These are phyloP conservation scores for Craterostigma plantagineum DNA, from an alignment of 257 asterid genomes.

Conservation along the genomic window DNA sequence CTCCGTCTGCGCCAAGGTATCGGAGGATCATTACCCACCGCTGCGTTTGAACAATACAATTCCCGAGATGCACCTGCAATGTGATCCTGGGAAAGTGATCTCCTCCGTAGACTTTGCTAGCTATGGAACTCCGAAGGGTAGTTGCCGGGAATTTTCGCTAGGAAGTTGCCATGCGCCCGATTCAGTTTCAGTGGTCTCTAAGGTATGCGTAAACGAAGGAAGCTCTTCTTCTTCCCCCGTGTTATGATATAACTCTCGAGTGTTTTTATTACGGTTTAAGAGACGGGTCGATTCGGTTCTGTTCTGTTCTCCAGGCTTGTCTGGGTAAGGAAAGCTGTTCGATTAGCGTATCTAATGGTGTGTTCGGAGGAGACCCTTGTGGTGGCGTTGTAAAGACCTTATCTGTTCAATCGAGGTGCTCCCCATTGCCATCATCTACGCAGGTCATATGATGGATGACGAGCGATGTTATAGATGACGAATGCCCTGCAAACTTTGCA, in stretches of 20 bases:
- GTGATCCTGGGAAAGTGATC: constrained; percentile 47
- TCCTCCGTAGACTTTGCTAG: constrained; percentile 65
- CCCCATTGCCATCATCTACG: constrained; percentile 14
- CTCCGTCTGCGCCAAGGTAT: constrained; percentile 48
- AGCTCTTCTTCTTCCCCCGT: too few species aligned
- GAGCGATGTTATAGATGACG: too few species aligned
- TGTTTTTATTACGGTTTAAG: background rate
- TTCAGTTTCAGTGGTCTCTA: constrained; percentile 40
- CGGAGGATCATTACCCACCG: constrained; percentile 67
- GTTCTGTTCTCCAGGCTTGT: constrained; percentile 47
- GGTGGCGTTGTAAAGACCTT: constrained; percentile 45
- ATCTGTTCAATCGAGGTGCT: constrained; percentile 52
- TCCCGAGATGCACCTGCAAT: constrained; percentile 58
- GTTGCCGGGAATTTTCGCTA: constrained; percentile 46
- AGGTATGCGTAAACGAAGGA: too few species aligned
- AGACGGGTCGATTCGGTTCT: too few species aligned
- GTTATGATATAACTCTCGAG: too few species aligned
- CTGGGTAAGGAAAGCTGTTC: constrained; percentile 43
- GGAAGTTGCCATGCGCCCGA: constrained; percentile 66
- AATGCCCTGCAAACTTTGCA: too few species aligned
- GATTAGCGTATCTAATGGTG: constrained; percentile 29
- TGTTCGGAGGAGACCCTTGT: constrained; percentile 78
- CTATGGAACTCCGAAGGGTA: constrained; percentile 77
- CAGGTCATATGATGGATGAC: too few species aligned
- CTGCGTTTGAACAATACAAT: constrained; percentile 11